Evolutionary conservation across 176 grass and related monocot species (phyloP).

Genomic region (Canna indica): DNA sequence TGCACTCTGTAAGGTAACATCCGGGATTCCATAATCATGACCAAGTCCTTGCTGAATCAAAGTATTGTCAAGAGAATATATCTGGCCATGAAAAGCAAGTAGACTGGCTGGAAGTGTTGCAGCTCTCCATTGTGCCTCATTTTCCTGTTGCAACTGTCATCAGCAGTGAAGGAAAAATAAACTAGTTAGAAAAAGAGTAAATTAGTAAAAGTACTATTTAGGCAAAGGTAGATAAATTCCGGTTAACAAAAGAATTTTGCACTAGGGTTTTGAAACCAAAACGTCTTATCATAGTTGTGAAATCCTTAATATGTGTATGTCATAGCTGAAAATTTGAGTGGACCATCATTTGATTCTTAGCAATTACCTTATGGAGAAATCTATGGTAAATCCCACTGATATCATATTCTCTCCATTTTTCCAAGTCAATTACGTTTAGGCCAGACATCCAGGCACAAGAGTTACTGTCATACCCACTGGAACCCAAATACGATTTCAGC

Average conservation of each 20-base stretch:
- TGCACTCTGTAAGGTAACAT: constrained; percentile 34
- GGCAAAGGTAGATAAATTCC: not conserved
- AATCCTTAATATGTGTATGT: too few relatives aligned
- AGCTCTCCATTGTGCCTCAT: constrained; percentile 40
- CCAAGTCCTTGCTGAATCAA: constrained; percentile 51
- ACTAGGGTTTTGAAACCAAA: not conserved
- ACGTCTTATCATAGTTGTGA: not conserved
- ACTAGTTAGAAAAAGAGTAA: not conserved
- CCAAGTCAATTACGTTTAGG: constrained; percentile 53
- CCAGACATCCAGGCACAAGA: constrained; percentile 75
- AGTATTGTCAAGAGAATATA: constrained; percentile 35
- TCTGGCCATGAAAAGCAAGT: constrained; percentile 47
- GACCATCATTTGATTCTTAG: not conserved
- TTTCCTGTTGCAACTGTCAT: constrained; percentile 36
- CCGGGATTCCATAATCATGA: constrained; percentile 48
- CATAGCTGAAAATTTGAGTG: too few relatives aligned
- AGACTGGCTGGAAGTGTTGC: constrained; percentile 39
- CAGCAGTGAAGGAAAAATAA: not conserved
- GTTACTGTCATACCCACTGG: constrained; percentile 32
- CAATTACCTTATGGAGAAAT: constrained; percentile 49
- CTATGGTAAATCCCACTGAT: constrained; percentile 32
- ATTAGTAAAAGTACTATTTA: not conserved
- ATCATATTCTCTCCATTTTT: constrained; percentile 53
- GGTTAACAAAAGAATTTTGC: not conserved
- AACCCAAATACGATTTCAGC: constrained; percentile 36